Base-by-base conservation (phyloP, 352 stramenopile genomes). In the Phytophthora crassamura region DNA sequence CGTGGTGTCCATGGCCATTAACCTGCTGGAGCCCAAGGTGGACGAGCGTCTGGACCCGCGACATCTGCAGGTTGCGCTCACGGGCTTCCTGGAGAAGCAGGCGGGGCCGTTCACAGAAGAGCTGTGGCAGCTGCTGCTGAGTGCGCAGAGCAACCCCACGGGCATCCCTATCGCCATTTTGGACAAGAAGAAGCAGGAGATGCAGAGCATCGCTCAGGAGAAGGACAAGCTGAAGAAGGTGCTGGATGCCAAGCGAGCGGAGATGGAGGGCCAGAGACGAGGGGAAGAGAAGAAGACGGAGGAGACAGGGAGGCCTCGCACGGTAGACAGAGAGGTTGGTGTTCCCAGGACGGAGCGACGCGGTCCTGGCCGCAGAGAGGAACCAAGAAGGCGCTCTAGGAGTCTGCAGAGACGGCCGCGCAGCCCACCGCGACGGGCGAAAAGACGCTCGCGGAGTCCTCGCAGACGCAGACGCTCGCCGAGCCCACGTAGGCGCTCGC, bases 51-150 rank as follows among this genome's bases (percentile, higher is more conserved):
- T 94, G 38, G 87, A 98, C 55, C 91, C 93, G 22, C 87, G 89
- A 18, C 74, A 95, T 58, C 68, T 98, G 59, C 93, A 98, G 71
- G 48, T 98, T 54, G 81, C 90, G 35, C 69, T 97, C 53, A 97
- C 90, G 36, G 91, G 88, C 10, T 98, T 98, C 64, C 59, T 98
- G n/a, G 90, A 95, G 55, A 97, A 97, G 53, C 82, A 97, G 48
- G 80, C 89, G 16, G 64, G 73, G 3, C 32, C 55, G 25, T 98
- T 97, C 75, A 92, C 88, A 62, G 67, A 96, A 42, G 93, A 98
- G 71, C 81, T 98, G 15, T 98, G 93, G 93, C 78, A 80, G 34
- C 64, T 98, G 38, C 72, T 98, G 51, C 67, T 97, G 7, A 96
- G 92, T 61, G 93, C 91, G 2, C 91, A 98, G 59, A 75, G 76